Base-by-base conservation (phyloP, 805 yeast species). In the Yarrowia sp. region DNA sequence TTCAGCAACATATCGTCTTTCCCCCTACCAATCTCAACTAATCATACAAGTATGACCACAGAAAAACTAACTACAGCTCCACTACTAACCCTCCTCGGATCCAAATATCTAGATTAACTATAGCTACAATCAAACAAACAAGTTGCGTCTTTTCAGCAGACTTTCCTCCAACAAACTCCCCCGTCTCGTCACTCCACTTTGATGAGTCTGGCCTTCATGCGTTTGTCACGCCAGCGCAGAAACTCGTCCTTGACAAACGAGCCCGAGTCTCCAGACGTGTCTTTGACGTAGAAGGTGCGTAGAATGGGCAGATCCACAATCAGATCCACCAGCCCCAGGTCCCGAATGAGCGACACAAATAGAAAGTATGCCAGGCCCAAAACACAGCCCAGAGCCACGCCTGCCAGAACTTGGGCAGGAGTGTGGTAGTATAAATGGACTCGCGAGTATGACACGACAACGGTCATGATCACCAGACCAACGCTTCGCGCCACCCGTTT, bases 391-490 rank as follows among this genome's bases (percentile, higher is more conserved):
- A 89, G 76, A 9, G 82, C 70, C 3, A 84, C 77, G 0, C 99
- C 99, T 8, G 89, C 89, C 12, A 83, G 53, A 0, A 93, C 95
- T 77, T 95, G 99, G 24, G 79, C 79, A 17, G 79, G 66, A 20
- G 90, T 83, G 77, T 94, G 99, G 75, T 95, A 94, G 69, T 84
- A 82, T 66, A 95, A 79, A 74, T 91, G 89, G 36, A 90, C 88
- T 67, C 98, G 80, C 2, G 97, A 90, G 70, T 79, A 83, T 3
- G 86, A 84, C 68, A 92, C 89, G 39, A 84, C 71, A 1, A 76
- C 42, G 1, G 82, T 72, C 67, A 79, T 68, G 1, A 42, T 44
- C 15, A 71, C 42, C 38, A 77, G 69, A 6, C 69, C 68, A 6
- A 69, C 39, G 3, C 70, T 49, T 17, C 80, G 75, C n/a, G 70